These are phyloP conservation scores for Yarrowia sp. DNA, from an alignment of 805 yeast species.

Conservation along the genomic window DNA sequence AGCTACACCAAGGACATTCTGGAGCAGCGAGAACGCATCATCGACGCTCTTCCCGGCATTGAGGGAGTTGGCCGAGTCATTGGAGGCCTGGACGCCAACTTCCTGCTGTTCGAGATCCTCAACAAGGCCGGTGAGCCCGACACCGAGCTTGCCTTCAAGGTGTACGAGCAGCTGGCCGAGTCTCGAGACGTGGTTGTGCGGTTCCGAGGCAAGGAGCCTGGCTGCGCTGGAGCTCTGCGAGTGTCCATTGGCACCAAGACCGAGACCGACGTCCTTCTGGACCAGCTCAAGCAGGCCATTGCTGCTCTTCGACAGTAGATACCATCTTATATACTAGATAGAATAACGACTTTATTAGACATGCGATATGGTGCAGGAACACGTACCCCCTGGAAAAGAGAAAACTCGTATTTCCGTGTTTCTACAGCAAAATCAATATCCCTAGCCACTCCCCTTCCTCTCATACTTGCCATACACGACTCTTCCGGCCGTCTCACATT, in stretches of 20 bases:
- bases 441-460: too few species aligned
- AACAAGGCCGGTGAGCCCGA: constrained; percentile 62
- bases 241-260: constrained; percentile 79
- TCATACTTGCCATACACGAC: too few species aligned
- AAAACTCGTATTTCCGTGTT: too few species aligned
- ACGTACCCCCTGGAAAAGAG: too few species aligned
- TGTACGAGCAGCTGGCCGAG: constrained; percentile 71
- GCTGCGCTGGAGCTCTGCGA: constrained; percentile 85
- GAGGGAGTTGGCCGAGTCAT: constrained; percentile 68
- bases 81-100: constrained; percentile 88
- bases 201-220: constrained; percentile 85
- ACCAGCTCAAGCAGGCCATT: constrained; percentile 43
- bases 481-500: too few species aligned
- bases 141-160: constrained; percentile 59
- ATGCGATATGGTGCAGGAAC: too few species aligned
- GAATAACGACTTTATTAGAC: neutral
- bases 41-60: constrained; percentile 53
- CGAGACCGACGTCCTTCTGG: constrained; percentile 63
- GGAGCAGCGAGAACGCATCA: constrained; percentile 54
- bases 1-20: constrained; percentile 49
- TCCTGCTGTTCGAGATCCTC: constrained; percentile 69
- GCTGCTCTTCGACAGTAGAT: constrained; percentile 13
- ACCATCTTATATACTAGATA: neutral
- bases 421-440: too few species aligned
- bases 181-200: constrained; percentile 79